Evolutionary conservation across 306 rosid genomes (phyloP).

Genomic region (Malus domestica): ASM211411v1 NC_041799.1:41542001-41542500

Average conservation of each 20-base stretch:
- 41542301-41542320: neutral
- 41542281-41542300: neutral
- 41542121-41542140: neutral
- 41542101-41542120: too few relatives aligned
- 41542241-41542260: neutral
- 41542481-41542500: neutral
- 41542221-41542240: too few relatives aligned
- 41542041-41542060: too few relatives aligned
- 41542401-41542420: neutral
- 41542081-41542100: too few relatives aligned
- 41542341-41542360: neutral
- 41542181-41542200: neutral
- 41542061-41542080: too few relatives aligned
- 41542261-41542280: neutral
- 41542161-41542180: neutral
- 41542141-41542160: neutral
- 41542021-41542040: too few relatives aligned
- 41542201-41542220: too few relatives aligned
- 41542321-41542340: too few relatives aligned
- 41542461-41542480: neutral
- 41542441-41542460: neutral
- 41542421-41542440: neutral
- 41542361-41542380: neutral
- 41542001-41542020: too few relatives aligned
- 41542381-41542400: neutral